Conservation (phyloP, 805 yeast species). For the Hanseniaspora taiwanica region DNA sequence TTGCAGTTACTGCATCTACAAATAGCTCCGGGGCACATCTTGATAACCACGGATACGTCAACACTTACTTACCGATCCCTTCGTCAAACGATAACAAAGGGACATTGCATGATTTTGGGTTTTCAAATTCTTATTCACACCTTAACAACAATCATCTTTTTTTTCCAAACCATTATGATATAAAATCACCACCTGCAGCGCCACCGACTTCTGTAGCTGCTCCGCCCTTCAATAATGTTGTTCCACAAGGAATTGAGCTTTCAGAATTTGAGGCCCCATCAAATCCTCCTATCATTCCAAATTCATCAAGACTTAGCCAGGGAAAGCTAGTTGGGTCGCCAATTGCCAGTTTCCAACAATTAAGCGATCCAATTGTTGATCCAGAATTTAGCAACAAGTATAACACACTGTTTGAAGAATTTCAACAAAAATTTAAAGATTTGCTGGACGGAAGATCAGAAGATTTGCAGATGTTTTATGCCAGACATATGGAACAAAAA, state of each 20-base stretch:
- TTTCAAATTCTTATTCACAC: not conserved
- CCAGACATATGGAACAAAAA: not conserved
- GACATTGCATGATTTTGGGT: too few species aligned
- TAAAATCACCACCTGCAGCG: not conserved
- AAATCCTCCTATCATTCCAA: not conserved
- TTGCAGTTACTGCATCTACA: too few species aligned
- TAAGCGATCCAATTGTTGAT: not conserved
- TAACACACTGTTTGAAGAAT: not conserved
- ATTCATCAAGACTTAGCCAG: not conserved
- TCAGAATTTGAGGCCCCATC: not conserved
- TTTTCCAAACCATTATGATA: not conserved
- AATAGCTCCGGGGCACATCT: too few species aligned
- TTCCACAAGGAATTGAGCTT: too few species aligned
- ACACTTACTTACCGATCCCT: too few species aligned
- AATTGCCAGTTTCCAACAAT: not conserved
- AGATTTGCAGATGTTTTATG: not conserved
- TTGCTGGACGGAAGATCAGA: conserved; percentile 1
- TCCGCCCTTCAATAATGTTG: not conserved
- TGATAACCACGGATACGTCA: too few species aligned
- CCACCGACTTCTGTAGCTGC: not conserved
- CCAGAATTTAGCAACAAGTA: not conserved
- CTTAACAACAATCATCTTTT: not conserved
- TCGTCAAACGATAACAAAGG: too few species aligned
- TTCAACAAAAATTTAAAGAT: not conserved
- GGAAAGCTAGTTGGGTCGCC: not conserved